These are phyloP conservation scores for Ogataea glucozyma DNA, from an alignment of 805 yeast genomes.

Conservation along the genomic window DNA sequence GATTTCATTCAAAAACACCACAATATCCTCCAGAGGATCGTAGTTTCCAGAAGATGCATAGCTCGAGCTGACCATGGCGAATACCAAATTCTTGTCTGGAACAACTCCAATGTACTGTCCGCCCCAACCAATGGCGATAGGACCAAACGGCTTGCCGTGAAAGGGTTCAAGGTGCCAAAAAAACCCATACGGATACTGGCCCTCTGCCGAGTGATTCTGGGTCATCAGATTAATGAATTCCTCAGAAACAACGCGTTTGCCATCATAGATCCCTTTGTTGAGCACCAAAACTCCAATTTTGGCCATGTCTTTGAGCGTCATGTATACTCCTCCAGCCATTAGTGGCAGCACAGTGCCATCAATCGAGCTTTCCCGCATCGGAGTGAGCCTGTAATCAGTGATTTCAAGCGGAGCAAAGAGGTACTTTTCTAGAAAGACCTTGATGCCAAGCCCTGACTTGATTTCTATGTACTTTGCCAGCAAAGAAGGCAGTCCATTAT, in stretches of 20 bases:
- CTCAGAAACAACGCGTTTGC: not conserved
- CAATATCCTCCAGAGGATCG: not conserved
- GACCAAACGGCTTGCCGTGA: not conserved
- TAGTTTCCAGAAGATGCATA: not conserved
- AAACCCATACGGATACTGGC: slow-evolving; percentile 3
- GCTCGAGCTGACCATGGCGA: not conserved
- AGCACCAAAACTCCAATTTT: slow-evolving; percentile 1
- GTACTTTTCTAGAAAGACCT: not conserved
- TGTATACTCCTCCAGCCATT: not conserved
- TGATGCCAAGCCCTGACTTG: not conserved
- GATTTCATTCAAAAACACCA: no score
- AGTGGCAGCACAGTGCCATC: not conserved
- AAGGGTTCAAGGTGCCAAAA: slow-evolving; percentile 2
- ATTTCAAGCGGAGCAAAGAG: slow-evolving; percentile 3
- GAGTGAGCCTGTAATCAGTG: not conserved
- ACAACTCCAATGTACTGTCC: slow-evolving; percentile 4
- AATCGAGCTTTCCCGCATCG: not conserved
- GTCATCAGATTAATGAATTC: not conserved
- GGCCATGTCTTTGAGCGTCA: slow-evolving; percentile 6
- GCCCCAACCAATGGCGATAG: slow-evolving; percentile 1
- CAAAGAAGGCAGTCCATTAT: not conserved
- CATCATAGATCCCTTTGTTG: not conserved
- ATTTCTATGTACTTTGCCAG: slow-evolving; percentile 1
- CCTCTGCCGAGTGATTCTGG: not conserved
- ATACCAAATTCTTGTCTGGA: not conserved